Evolutionary conservation across 768 basidiomycete species (phyloP).

Genomic region (Coprinopsis sp.): DNA sequence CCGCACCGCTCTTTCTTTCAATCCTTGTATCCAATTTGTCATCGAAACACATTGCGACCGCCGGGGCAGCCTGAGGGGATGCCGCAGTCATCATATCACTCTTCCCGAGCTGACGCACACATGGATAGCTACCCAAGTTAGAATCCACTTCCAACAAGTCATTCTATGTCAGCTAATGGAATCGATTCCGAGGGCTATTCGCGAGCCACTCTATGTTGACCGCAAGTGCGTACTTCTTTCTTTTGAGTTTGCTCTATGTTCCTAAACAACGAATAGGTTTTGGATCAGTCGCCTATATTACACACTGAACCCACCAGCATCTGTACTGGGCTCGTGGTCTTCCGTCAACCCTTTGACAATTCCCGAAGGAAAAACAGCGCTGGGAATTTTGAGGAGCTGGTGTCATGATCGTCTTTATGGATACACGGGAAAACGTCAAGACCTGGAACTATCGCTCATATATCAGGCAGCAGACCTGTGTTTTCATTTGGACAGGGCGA

Average conservation of each 20-base stretch:
- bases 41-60: constrained; percentile 12
- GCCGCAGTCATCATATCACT: constrained; percentile 13
- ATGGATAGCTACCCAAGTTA: constrained; percentile 16
- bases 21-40: constrained; percentile 14
- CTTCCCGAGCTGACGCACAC: constrained; percentile 5
- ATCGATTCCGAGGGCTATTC: background rate
- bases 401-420: constrained; percentile 33
- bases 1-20: constrained; percentile 9
- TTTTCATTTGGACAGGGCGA: constrained; percentile 30
- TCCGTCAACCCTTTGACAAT: constrained; percentile 33
- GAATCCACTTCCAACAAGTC: constrained; percentile 19
- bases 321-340: constrained; percentile 40
- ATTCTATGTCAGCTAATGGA: constrained; percentile 12
- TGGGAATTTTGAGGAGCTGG: constrained; percentile 41
- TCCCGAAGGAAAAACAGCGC: constrained; percentile 35
- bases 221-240: background rate
- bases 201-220: background rate
- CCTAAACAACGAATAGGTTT: constrained; percentile 22
- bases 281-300: constrained; percentile 47
- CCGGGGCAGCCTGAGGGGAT: constrained; percentile 2
- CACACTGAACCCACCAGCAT: constrained; percentile 41
- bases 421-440: constrained; percentile 20
- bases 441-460: constrained; percentile 31
- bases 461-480: constrained; percentile 33
- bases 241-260: background rate